phyloP scores from a whole-genome alignment of 495 filamentous ascomycete genomes.

The Oidiodendron maius region DNA sequence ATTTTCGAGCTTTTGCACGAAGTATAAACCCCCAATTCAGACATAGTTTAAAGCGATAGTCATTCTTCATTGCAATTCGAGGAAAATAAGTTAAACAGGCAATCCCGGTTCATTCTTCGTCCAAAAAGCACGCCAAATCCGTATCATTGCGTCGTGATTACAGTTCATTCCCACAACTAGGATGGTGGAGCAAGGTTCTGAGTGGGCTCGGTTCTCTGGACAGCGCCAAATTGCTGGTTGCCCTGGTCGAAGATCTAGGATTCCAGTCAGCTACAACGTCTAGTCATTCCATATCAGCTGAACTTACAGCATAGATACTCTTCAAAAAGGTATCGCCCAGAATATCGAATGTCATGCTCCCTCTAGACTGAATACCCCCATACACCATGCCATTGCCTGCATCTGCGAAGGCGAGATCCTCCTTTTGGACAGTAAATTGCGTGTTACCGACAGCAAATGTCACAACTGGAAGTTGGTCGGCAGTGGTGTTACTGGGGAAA shows the following conservation, averaged over 20 bases:
- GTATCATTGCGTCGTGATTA: too few species aligned
- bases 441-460: slow-evolving; percentile 62
- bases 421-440: slow-evolving; percentile 65
- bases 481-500: slow-evolving; percentile 53
- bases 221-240: slow-evolving; percentile 62
- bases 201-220: slow-evolving; percentile 53
- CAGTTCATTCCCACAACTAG: too few species aligned
- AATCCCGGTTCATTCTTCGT: too few species aligned
- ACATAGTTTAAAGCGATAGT: too few species aligned
- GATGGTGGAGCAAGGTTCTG: slow-evolving; percentile 41
- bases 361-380: slow-evolving; percentile 71
- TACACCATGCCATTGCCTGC: slow-evolving; percentile 45
- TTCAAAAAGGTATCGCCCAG: slow-evolving; percentile 71
- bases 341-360: slow-evolving; percentile 62
- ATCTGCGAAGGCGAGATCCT: slow-evolving; percentile 57
- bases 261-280: too few species aligned
- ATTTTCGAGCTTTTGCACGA: too few species aligned
- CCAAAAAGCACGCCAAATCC: too few species aligned
- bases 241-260: slow-evolving; percentile 77
- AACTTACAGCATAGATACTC: slow-evolving; percentile 65
- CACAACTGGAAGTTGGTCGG: slow-evolving; percentile 56
- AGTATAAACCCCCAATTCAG: too few species aligned
- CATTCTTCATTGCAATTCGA: too few species aligned
- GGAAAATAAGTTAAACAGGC: too few species aligned
- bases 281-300: too few species aligned